Conservation (phyloP, 768 basidiomycete genomes). For the Agaricus blazei region DNA sequence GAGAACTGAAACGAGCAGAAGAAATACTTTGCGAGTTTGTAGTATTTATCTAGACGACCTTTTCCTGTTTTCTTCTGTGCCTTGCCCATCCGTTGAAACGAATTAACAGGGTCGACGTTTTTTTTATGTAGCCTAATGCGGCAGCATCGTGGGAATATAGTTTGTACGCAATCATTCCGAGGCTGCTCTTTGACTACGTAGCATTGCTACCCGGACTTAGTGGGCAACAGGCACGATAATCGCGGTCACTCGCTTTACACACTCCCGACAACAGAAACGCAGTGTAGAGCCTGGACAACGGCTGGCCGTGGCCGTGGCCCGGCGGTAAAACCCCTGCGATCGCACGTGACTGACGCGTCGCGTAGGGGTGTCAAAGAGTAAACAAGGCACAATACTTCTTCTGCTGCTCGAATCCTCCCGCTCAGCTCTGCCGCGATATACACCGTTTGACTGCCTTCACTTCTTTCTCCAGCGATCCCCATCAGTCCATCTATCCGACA, state of each 20-base stretch:
- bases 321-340: background rate
- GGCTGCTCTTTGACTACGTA: slow-evolving; percentile 1
- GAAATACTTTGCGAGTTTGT: slow-evolving; percentile 84
- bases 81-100: slow-evolving; percentile 49
- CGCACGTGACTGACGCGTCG: slow-evolving; percentile 36
- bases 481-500: background rate
- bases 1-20: slow-evolving; percentile 1
- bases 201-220: too few relatives aligned
- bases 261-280: too few relatives aligned
- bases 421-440: background rate
- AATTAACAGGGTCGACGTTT: too few relatives aligned
- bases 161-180: background rate
- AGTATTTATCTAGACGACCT: slow-evolving; percentile 94
- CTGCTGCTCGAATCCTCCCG: slow-evolving; percentile 2
- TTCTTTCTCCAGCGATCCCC: background rate
- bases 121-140: background rate
- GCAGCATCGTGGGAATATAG: slow-evolving; percentile 9
- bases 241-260: too few relatives aligned
- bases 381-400: slow-evolving; percentile 21
- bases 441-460: too few relatives aligned
- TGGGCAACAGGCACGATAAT: too few relatives aligned
- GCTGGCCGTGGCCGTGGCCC: too few relatives aligned
- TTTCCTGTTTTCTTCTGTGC: slow-evolving; percentile 96
- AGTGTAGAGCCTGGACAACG: too few relatives aligned
- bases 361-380: slow-evolving; percentile 26